A percentile compares a stretch with the other conserved stretches of the same genome.
Evolutionary conservation across 148 eudicot species (phyloP).

Genomic region (Polygonum maritimum): DNA sequence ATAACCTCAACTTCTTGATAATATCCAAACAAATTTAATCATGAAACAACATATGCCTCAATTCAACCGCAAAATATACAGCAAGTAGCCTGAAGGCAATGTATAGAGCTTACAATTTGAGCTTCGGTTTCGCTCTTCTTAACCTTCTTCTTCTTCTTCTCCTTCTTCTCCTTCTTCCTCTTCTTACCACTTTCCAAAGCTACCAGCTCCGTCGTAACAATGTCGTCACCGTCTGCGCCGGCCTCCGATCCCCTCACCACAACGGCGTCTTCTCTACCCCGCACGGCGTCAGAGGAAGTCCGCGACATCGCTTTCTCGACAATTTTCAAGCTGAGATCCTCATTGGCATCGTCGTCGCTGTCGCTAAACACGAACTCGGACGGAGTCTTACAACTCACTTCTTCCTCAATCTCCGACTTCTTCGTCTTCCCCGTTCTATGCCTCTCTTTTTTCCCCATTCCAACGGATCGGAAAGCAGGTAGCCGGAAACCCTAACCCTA

Average conservation of each 20-base stretch:
- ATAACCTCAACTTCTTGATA: background rate
- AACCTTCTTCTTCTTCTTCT: conserved; percentile 19
- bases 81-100: background rate
- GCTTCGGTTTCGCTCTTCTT: conserved; percentile 17
- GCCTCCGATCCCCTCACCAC: conserved; percentile 1
- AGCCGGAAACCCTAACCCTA: conserved; percentile 11
- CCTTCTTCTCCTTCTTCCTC: conserved; percentile 26
- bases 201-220: conserved; percentile 16
- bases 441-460: conserved; percentile 23
- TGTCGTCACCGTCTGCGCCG: conserved; percentile 12
- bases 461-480: background rate
- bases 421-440: conserved; percentile 16
- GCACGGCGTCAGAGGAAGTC: conserved; percentile 13
- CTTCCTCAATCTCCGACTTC: conserved; percentile 16
- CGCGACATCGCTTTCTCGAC: conserved; percentile 59
- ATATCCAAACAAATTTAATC: background rate
- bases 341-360: conserved; percentile 70
- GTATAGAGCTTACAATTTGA: conserved; percentile 24
- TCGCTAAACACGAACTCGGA: conserved; percentile 12
- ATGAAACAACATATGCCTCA: background rate
- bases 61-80: background rate
- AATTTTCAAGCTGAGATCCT: conserved; percentile 78
- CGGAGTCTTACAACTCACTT: background rate
- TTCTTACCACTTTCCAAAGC: conserved; percentile 14
- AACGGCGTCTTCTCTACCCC: conserved; percentile 4